Conservation (phyloP, 805 yeast species). For the Candida easanensis region DNA sequence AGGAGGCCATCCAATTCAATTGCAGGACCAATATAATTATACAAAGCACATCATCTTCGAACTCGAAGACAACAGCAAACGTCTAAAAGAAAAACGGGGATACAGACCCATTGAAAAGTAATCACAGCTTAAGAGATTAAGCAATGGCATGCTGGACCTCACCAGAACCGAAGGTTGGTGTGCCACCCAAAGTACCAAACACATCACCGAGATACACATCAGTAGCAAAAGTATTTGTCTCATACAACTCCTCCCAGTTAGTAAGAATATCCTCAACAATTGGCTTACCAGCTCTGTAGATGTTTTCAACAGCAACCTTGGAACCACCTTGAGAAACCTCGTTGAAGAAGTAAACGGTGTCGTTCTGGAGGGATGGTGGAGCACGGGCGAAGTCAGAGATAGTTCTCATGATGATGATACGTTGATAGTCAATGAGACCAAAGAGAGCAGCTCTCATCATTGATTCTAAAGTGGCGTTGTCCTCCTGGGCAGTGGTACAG, state of each 20-base stretch:
- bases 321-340: constrained; percentile 17
- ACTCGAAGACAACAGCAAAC: too few relatives aligned
- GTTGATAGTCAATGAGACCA: constrained; percentile 11
- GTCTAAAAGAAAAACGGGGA: too few relatives aligned
- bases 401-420: constrained; percentile 15
- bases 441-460: constrained; percentile 14
- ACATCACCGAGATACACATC: constrained; percentile 17
- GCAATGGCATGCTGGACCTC: background rate
- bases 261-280: constrained; percentile 13
- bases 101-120: too few relatives aligned
- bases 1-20: too few relatives aligned
- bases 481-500: constrained; percentile 17
- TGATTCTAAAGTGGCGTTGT: constrained; percentile 16
- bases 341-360: constrained; percentile 15
- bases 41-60: too few relatives aligned
- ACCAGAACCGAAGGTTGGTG: constrained; percentile 16
- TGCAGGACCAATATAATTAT: too few relatives aligned
- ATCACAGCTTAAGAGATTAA: background rate
- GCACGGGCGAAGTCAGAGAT: constrained; percentile 15
- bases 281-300: constrained; percentile 15
- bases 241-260: constrained; percentile 16
- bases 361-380: constrained; percentile 11
- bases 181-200: constrained; percentile 17
- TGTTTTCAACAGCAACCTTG: constrained; percentile 12
- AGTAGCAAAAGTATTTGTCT: constrained; percentile 11